These are phyloP conservation scores for Hygrophorus pudorinus DNA, from an alignment of 768 basidiomycete species.

Conservation along the genomic window DNA sequence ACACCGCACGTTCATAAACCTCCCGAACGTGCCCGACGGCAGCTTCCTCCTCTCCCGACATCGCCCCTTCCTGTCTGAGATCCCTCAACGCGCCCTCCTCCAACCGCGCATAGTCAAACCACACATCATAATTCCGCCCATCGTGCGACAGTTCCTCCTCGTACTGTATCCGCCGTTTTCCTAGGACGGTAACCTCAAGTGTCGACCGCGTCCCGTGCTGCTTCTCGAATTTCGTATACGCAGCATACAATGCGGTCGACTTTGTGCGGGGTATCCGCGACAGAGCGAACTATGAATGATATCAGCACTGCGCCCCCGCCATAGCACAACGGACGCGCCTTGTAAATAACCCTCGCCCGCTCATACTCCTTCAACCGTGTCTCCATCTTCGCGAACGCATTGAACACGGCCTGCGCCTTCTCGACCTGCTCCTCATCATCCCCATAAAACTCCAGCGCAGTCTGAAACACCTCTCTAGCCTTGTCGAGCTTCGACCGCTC, in stretches of 20 bases:
- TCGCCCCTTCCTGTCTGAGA: slow-evolving; percentile 64
- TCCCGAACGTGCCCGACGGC: slow-evolving; percentile 69
- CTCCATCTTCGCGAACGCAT: slow-evolving; percentile 93
- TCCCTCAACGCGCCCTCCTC: slow-evolving; percentile 84
- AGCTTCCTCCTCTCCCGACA: slow-evolving; percentile 57
- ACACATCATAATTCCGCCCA: slow-evolving; percentile 91
- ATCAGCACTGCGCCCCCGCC: neutral
- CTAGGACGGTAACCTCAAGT: slow-evolving; percentile 88
- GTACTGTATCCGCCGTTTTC: slow-evolving; percentile 97
- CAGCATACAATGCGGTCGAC: slow-evolving; percentile 76
- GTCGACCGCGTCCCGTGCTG: slow-evolving; percentile 86
- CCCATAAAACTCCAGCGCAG: slow-evolving; percentile 81
- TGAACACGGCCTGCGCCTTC: slow-evolving; percentile 89
- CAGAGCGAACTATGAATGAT: slow-evolving; percentile 70
- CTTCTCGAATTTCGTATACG: slow-evolving; percentile 97
- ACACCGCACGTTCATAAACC: slow-evolving; percentile 91
- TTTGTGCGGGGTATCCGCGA: slow-evolving; percentile 88
- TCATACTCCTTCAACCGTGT: slow-evolving; percentile 93
- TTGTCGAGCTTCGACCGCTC: slow-evolving; percentile 66
- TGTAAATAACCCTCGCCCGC: slow-evolving; percentile 93
- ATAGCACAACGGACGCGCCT: slow-evolving; percentile 40
- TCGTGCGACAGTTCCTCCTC: slow-evolving; percentile 93
- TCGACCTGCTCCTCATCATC: slow-evolving; percentile 90
- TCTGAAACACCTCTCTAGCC: slow-evolving; percentile 82
- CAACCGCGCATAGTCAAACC: slow-evolving; percentile 93